Evolutionary conservation across 306 rosid species (phyloP).

Genomic region (Parietaria judaica): DNA sequence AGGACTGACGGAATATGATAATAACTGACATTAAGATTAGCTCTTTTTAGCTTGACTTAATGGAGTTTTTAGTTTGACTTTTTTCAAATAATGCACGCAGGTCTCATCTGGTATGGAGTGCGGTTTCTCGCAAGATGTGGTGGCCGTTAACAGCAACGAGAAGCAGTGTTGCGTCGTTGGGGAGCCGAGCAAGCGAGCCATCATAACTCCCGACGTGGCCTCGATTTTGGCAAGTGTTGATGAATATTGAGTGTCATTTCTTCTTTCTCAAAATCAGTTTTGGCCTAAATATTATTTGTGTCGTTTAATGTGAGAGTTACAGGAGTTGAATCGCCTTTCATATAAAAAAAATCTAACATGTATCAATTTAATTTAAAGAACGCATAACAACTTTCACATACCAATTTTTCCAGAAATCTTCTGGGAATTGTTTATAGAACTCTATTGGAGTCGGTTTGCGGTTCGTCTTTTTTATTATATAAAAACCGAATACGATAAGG

Average conservation of each 20-base stretch:
- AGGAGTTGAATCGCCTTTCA: not conserved
- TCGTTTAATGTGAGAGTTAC: not conserved
- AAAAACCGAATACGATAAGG: too few relatives aligned
- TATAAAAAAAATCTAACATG: not conserved
- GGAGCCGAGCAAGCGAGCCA: conserved; percentile 55
- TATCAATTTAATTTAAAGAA: not conserved
- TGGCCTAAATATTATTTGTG: conserved; percentile 4
- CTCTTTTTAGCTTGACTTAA: too few relatives aligned
- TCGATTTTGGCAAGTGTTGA: conserved; percentile 33
- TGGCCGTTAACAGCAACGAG: conserved; percentile 49
- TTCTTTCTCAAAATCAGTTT: conserved; percentile 9
- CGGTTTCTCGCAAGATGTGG: conserved; percentile 54
- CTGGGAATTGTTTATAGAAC: too few relatives aligned
- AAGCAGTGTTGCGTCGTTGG: conserved; percentile 51
- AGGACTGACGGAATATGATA: not conserved
- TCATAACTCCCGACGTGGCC: conserved; percentile 56
- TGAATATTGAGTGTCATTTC: conserved; percentile 33
- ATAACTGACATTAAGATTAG: too few relatives aligned
- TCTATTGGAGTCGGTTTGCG: too few relatives aligned
- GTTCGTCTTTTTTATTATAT: too few relatives aligned
- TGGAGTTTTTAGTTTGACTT: not conserved
- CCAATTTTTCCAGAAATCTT: too few relatives aligned
- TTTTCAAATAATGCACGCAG: conserved; percentile 32
- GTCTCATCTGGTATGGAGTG: conserved; percentile 68
- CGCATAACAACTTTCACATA: conserved; percentile 10